Evolutionary conservation across 805 yeast species (phyloP), one percentile per base, ranked within the genome.

Genomic region (Candida hungchunana): DNA sequence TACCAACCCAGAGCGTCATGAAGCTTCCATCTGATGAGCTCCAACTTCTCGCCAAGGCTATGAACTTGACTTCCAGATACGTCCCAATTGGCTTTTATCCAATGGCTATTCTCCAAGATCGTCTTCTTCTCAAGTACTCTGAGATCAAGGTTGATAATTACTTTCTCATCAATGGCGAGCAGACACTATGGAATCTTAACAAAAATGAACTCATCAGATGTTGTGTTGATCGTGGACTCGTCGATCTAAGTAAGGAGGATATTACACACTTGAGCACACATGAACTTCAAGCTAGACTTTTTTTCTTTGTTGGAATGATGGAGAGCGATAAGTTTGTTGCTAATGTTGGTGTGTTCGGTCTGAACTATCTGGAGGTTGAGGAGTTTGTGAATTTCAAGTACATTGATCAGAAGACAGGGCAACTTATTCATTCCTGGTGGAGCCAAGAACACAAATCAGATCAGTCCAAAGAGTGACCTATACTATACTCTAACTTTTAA

Each of bases 181-280:
- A 58, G 31, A 66, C 65, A 18, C 50, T 77, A 0, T 71, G 77
- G 71, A 53, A 60, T 26, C 47, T 81, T 37, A 55, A 63, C 23
- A 59, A 62, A 19, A 63, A 63, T 40, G 88, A 82, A 52, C 51
- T 80, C 23, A 59, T 77, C 3, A 56, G 64, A 29, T 70, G 76
- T 6, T 71, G 82, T 43, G 46, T 77, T 26, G 78, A 75, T 41
- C 64, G 88, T 38, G 78, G 77, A 18, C 55, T 81, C 29, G 62
- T 77, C 12, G 63, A 66, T 40, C 47, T 65, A 11, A 37, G 44
- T 11, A 50, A 39, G 1, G 65, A 59, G 17, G 60, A 64, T 34
- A 29, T 64, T 17, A 42, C 58, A 41, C 39, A 35, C 27, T 36
- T 67, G 46, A 64, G 62, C 6, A 40, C 58, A 15, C 58, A 62